Base-by-base conservation (phyloP, 75 land plant species). In the Pinus taeda region DNA sequence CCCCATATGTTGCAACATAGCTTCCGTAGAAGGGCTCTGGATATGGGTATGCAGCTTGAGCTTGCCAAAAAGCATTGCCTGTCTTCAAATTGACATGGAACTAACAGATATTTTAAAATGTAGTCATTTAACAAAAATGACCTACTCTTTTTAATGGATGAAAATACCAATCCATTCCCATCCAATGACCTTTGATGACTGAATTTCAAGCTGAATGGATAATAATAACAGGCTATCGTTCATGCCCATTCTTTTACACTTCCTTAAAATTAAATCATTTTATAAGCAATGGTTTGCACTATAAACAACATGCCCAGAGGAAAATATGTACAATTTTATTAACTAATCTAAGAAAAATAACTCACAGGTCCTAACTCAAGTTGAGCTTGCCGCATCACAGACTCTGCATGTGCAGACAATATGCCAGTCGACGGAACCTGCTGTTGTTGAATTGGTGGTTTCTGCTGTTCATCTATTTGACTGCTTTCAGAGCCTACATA, bases 351-450 rank as follows among this genome's bases (percentile, higher is more conserved):
- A 22, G 53, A 20, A n/a, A 39, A 69, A 69, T 15, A 20, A 69
- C 72, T 69, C 72, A 69, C 72, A 69, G 72, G 72, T 42, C 49
- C 53, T 7, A 42, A 45, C n/a, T 69, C 72, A 42, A 42, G 53
- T 39, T 69, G 72, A 69, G 14, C 36, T 42, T 42, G 72, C 21
- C 72, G 72, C 72, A 69, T 42, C n/a, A n/a, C 72, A 69, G n/a
- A 69, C 15, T 69, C 72, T 20, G 72, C 72, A 69, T 42, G 45
- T 39, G 72, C 36, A 8, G 72, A 55, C 22, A 21, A 8, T 69
- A 69, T 69, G 22, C 49, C 53, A 69, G 72, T 69, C 3, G 72
- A 18, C n/a, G 53, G 21, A 69, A 42, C 72, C 21, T 69, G 72
- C 14, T 69, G 72, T 11, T 42, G 72, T 9, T 67, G 71, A 18